Evolutionary conservation across 805 yeast genomes (phyloP).

Genomic region (Schwanniomyces pseudopolymorphus): DNA sequence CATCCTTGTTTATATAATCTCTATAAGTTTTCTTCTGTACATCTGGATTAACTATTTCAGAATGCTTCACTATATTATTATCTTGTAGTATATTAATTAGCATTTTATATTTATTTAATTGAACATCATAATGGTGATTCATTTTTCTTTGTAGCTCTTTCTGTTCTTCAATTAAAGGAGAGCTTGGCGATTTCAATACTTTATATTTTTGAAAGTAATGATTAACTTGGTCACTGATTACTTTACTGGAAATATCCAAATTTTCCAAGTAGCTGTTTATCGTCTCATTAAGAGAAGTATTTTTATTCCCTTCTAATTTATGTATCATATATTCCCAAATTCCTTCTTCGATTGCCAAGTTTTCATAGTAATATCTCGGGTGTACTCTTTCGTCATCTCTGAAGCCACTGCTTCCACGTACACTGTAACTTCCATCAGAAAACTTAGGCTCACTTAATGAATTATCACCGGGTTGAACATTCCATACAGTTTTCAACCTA

Average conservation of each 20-base stretch:
- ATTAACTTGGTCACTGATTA: conserved; percentile 11
- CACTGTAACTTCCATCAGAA: conserved; percentile 30
- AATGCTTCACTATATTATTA: conserved; percentile 30
- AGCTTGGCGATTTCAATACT: conserved; percentile 7
- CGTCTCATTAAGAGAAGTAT: conserved; percentile 2
- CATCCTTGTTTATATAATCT: conserved; percentile 6
- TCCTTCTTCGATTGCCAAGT: conserved; percentile 29
- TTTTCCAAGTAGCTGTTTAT: conserved; percentile 10
- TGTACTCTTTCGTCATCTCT: conserved; percentile 27
- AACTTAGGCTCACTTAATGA: conserved; percentile 9
- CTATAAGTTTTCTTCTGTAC: conserved; percentile 3
- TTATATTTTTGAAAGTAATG: conserved; percentile 14
- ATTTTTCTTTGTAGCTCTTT: conserved; percentile 11
- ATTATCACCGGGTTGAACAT: conserved; percentile 5
- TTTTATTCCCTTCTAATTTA: conserved; percentile 4
- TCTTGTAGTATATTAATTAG: conserved; percentile 14
- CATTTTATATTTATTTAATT: conserved; percentile 9
- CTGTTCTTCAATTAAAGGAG: conserved; percentile 12
- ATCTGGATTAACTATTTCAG: conserved; percentile 27
- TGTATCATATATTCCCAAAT: conserved; percentile 32
- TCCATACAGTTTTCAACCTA: conserved; percentile 31
- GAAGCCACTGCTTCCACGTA: conserved; percentile 27
- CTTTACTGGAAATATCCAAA: conserved; percentile 7
- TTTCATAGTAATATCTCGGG: conserved; percentile 26
- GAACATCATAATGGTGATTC: conserved; percentile 14